Conservation (phyloP, 352 stramenopile genomes). For the Globisporangium spinosum region DNA sequence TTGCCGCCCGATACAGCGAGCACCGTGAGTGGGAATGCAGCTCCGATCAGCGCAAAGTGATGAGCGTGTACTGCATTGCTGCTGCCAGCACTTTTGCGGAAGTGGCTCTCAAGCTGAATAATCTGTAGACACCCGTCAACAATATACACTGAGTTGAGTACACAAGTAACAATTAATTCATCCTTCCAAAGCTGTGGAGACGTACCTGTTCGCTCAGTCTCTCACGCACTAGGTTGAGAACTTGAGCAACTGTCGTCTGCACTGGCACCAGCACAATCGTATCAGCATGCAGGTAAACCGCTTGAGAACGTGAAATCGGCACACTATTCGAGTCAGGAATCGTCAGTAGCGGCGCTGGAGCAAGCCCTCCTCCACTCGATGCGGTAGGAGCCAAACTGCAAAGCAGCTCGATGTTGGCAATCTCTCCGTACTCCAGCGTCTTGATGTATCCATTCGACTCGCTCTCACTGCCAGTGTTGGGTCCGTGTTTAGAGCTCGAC, state of each 20-base stretch:
- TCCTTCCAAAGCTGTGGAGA: neutral
- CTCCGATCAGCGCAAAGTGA: slow-evolving; percentile 46
- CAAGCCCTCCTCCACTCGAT: neutral
- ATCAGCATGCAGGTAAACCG: slow-evolving; percentile 32
- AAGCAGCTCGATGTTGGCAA: slow-evolving; percentile 46
- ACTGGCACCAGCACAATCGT: slow-evolving; percentile 36
- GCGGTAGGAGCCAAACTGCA: slow-evolving; percentile 28
- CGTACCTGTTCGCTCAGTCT: slow-evolving; percentile 23
- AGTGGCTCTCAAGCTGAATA: slow-evolving; percentile 17
- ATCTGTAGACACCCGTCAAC: slow-evolving; percentile 11
- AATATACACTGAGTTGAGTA: slow-evolving; percentile 11
- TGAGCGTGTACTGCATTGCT: slow-evolving; percentile 22
- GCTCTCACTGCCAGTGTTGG: neutral
- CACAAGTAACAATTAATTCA: neutral
- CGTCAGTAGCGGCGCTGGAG: slow-evolving; percentile 28
- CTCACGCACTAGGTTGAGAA: slow-evolving; percentile 11
- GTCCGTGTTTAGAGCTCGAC: neutral
- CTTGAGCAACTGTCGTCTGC: slow-evolving; percentile 17
- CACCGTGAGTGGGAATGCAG: slow-evolving; percentile 42
- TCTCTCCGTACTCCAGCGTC: slow-evolving; percentile 58
- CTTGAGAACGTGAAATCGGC: neutral
- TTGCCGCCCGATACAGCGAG: neutral
- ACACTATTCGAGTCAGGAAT: slow-evolving; percentile 19
- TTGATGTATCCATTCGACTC: slow-evolving; percentile 13
- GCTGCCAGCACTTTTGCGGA: slow-evolving; percentile 6